Evolutionary conservation across 768 basidiomycete species (phyloP).

Genomic region (Boletus rubroflammeus): DNA sequence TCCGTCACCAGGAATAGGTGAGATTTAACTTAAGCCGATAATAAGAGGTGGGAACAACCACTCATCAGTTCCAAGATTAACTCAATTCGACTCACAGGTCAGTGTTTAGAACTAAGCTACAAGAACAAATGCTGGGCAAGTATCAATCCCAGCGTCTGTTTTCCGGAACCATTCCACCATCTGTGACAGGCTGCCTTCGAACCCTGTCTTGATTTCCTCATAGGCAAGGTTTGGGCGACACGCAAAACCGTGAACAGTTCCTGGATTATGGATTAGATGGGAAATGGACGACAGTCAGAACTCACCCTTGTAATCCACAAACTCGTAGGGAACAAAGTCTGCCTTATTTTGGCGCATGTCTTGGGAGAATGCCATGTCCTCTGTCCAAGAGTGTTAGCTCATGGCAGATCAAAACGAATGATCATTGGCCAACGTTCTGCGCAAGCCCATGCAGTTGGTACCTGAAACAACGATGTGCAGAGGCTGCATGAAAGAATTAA

Average conservation of each 20-base stretch:
- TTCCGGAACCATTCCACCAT: constrained; percentile 41
- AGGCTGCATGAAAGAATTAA: not conserved
- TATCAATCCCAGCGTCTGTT: too few species aligned
- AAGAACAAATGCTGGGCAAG: not conserved
- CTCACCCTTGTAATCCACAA: constrained; percentile 36
- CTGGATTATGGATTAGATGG: constrained; percentile 24
- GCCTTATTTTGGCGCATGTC: constrained; percentile 26
- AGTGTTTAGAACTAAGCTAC: not conserved
- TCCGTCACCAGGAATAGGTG: not conserved
- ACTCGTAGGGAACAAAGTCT: constrained; percentile 33
- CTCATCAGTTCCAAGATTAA: not conserved
- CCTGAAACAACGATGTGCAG: constrained; percentile 3
- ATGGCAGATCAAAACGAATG: not conserved
- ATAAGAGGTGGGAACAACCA: not conserved
- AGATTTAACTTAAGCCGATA: not conserved
- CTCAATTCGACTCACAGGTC: not conserved
- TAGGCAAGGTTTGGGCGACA: constrained; percentile 42
- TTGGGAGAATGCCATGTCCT: constrained; percentile 32
- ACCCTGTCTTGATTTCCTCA: constrained; percentile 42
- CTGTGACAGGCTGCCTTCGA: constrained; percentile 42
- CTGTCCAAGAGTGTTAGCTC: constrained; percentile 16
- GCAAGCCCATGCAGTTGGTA: constrained; percentile 34
- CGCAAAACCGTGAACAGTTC: constrained; percentile 48
- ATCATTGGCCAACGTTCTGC: constrained; percentile 32
- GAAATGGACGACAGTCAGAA: not conserved